Evolutionary conservation across 345 rosid species (phyloP).

Genomic region (Laguncularia racemosa): DNA sequence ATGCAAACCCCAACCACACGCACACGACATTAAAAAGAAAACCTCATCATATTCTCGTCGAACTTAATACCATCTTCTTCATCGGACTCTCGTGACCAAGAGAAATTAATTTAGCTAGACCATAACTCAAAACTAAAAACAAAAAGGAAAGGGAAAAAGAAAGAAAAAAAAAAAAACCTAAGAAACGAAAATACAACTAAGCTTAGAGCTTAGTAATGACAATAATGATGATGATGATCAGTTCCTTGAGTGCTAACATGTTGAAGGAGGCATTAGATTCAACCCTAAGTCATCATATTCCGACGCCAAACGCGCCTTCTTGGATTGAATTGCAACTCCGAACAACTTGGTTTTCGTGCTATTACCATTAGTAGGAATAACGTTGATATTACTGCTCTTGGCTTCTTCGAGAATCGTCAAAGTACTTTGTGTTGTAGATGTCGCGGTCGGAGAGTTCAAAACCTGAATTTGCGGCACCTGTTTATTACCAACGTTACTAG

Average conservation of each 20-base stretch:
- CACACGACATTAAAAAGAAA: conserved; percentile 7
- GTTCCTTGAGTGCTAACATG: conserved; percentile 25
- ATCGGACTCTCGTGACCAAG: no score
- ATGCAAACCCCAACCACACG: conserved; percentile 32
- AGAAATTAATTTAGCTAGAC: no score
- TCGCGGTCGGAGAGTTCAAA: conserved; percentile 17
- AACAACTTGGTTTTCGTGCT: conserved; percentile 58
- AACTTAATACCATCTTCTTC: no score
- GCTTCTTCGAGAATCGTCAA: conserved; percentile 30
- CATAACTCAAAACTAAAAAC: conserved; percentile 6
- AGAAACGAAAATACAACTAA: background rate
- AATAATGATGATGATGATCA: background rate
- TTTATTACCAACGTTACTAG: conserved; percentile 7
- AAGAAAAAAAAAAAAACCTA: background rate
- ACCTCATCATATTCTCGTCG: background rate
- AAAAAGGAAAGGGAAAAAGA: conserved; percentile 8
- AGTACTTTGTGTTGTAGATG: conserved; percentile 32
- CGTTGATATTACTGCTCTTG: background rate
- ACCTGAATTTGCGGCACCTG: conserved; percentile 15
- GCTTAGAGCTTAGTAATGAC: background rate
- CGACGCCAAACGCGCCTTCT: conserved; percentile 56
- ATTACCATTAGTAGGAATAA: conserved; percentile 8
- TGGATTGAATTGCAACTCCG: conserved; percentile 50
- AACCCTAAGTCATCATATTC: conserved; percentile 72
- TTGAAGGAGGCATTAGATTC: conserved; percentile 75